Base-by-base conservation (phyloP, 768 basidiomycete species). In the Hemileccinum impolitum region DNA sequence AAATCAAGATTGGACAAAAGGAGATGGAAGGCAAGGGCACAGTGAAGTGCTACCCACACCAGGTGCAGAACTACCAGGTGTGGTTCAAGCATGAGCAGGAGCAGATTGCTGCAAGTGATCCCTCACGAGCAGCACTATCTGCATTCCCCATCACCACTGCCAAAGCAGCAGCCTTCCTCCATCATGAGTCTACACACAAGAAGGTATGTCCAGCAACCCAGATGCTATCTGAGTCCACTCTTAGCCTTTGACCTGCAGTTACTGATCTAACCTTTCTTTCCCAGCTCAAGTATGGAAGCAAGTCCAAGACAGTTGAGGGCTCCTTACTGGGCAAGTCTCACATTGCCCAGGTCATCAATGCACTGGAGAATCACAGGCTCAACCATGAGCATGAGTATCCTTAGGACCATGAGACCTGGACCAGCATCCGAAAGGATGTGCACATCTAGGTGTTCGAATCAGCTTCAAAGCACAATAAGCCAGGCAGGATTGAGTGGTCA, bases 331-430 rank as follows among this genome's bases (percentile, higher is more conserved):
- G 70, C 8, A 43, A 53, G n/a, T 54, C 55, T 2, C 42, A 49
- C 15, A 60, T 71, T 19, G 52, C 59, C 19, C 68, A 68, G 42
- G 50, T 52, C 17, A 59, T 71, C 46, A 64, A 48, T 34, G 65
- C 66, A 4, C 61, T 71, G 4, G 60, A 71, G 49, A 39, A 52
- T 19, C 50, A 61, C 43, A 43, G 56, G 10, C 47, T 39, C 30
- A 48, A 47, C 19, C 45, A 53, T 13, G 39, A 53, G 47, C 52
- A 49, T 7, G 32, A 51, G 34, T n/a, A 51, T 6, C 39, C 38
- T 3, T 2, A 12, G 12, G 15, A 45, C 32, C 43, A 47, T 15
- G 31, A 45, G 39, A 45, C 49, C 7, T 18, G 43, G 43, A 4
- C 9, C 1, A 31, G 23, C 25, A 43, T 45, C 4, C 13, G 2